These are phyloP conservation scores for Hippophae rhamnoides DNA, from an alignment of 306 rosid species.

Conservation along the genomic window DNA sequence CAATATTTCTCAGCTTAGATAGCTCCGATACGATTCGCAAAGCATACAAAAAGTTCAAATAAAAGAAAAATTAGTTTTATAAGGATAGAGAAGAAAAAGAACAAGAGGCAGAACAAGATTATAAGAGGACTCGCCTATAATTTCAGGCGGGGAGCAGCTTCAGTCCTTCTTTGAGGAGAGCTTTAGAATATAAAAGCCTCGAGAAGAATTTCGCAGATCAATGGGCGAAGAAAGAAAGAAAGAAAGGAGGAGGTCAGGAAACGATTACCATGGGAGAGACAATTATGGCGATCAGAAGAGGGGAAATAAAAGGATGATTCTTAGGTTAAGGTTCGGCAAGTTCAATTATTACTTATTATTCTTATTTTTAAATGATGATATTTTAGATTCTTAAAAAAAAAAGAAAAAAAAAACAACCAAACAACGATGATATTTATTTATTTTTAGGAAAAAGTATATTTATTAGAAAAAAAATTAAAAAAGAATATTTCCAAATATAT, in stretches of 20 bases:
- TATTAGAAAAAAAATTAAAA: too few species aligned
- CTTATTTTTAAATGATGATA: too few species aligned
- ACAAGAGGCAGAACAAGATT: not conserved
- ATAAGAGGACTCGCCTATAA: conserved; percentile 27
- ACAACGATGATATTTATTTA: too few species aligned
- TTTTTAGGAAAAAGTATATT: too few species aligned
- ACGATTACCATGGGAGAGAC: conserved; percentile 24
- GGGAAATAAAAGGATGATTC: not conserved
- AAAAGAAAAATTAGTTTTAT: not conserved
- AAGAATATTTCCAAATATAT: too few species aligned
- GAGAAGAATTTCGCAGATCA: conserved; percentile 8
- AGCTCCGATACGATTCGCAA: not conserved
- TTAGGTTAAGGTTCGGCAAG: not conserved
- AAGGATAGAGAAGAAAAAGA: not conserved
- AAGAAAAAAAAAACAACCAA: too few species aligned
- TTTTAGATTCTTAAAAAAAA: too few species aligned
- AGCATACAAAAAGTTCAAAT: not conserved
- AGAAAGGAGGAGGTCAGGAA: conserved; percentile 13
- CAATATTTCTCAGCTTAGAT: not conserved
- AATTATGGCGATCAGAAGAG: conserved; percentile 12
- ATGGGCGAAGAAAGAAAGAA: conserved; percentile 8
- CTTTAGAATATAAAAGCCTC: conserved; percentile 10
- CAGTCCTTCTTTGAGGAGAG: conserved; percentile 8
- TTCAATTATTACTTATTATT: too few species aligned
- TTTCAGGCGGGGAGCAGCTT: conserved; percentile 38